A percentile compares a stretch with the other conserved stretches of the same genome.
Evolutionary conservation across 768 basidiomycete genomes (phyloP).

Genomic region (Xerocomellus amylosporus): DNA sequence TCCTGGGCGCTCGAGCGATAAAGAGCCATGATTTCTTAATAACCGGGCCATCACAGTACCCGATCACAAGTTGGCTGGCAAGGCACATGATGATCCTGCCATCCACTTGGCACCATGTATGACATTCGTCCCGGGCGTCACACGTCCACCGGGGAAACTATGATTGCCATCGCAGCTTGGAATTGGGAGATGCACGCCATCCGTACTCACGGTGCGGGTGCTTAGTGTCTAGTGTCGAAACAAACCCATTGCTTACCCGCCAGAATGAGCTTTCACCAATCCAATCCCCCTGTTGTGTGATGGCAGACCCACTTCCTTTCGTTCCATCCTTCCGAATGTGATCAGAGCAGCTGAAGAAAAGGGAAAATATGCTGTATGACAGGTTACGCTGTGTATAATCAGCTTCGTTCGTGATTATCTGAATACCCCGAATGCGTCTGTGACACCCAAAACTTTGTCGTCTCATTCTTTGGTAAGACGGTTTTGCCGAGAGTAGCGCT

Average conservation of each 20-base stretch:
- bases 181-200: not conserved
- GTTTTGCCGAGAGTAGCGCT: not conserved
- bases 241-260: not conserved
- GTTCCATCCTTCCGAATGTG: not conserved
- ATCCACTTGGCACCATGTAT: not conserved
- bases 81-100: not conserved
- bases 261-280: not conserved
- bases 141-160: no score
- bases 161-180: not conserved
- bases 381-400: no score
- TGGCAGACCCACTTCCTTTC: no score
- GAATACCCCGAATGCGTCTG: not conserved
- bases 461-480: not conserved
- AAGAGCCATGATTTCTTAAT: not conserved
- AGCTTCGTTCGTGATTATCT: not conserved
- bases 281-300: not conserved
- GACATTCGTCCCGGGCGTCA: not conserved
- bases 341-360: not conserved
- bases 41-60: not conserved
- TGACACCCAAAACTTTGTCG: not conserved
- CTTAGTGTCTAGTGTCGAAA: no score
- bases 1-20: not conserved
- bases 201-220: not conserved
- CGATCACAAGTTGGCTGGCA: not conserved
- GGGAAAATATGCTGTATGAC: no score